Evolutionary conservation across 2,329 filamentous ascomycete species (phyloP), one percentile per base, ranked within the genome.

Genomic region (Colletotrichum ledebouriae): DNA sequence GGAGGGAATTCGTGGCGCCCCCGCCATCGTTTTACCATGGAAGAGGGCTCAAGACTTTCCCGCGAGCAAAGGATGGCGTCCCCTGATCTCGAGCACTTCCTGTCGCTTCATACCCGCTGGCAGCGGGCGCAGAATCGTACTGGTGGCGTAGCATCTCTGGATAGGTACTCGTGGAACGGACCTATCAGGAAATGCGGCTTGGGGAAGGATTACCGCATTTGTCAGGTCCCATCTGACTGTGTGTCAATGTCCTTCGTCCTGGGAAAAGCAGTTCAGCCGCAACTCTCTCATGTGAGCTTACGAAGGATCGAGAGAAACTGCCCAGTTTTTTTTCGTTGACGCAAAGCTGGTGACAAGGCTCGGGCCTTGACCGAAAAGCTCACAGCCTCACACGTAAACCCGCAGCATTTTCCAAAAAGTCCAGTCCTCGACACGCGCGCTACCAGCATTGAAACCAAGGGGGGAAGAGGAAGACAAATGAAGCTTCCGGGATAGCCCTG

Each of bases 401-500:
- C 22, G 22, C 22, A 22, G 22, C 22, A 22, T 22, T 22, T 22
- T 22, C 22, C 22, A 22, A 22, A 22, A 22, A 22, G 22, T 22
- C 22, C 22, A 22, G 22, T 22, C 22, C 22, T 22, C 22, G 22
- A 22, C 22, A 22, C 4, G 22, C 22, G 22, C 22, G 22, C 22
- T 22, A 22, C 22, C 22, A 22, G 22, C 22, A 22, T 3, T 2
- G 22, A 3, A 22, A 22, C 22, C 22, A 22, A 22, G 22, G 22
- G 22, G 22, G n/a, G 22, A 22, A 2, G 22, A 22, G 22, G 22
- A 22, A 22, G 22, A 50, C 29, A 22, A 22, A 41, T 52, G n/a
- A 61, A 44, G 39, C 22, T 61, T 61, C 59, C 47, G 25, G 59
- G 59, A 44, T 52, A 47, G n/a, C 20, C 59, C 59, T 53, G 46